phyloP scores from a whole-genome alignment of 495 filamentous ascomycete genomes.

The Pseudotulostoma volvatum region DNA sequence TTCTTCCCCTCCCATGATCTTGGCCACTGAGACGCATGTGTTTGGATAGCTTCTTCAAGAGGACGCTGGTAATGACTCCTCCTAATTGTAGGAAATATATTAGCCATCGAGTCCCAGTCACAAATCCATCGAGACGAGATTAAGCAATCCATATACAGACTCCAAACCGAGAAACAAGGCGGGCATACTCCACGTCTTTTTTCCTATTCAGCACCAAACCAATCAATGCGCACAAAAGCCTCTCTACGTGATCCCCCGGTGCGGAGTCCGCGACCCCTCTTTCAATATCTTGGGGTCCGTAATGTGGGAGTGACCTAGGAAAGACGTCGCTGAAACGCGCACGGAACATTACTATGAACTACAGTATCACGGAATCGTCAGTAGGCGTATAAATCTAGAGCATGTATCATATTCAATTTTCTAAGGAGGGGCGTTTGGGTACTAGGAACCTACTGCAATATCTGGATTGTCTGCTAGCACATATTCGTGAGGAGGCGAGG shows the following conservation, averaged over 20 bases:
- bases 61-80: constrained; percentile 80
- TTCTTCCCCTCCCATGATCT: constrained; percentile 72
- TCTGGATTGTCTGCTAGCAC: constrained; percentile 75
- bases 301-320: constrained; percentile 67
- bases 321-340: constrained; percentile 82
- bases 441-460: constrained; percentile 55
- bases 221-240: constrained; percentile 75
- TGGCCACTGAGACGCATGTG: constrained; percentile 81
- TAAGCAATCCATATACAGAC: background rate
- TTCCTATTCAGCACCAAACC: constrained; percentile 85
- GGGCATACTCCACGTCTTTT: constrained; percentile 88
- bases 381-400: constrained; percentile 24
- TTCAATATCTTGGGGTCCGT: constrained; percentile 92
- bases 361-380: constrained; percentile 21
- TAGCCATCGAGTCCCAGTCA: too few relatives aligned
- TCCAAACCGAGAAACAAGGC: constrained; percentile 4
- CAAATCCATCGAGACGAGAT: too few relatives aligned
- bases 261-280: constrained; percentile 57
- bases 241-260: constrained; percentile 73
- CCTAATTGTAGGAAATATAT: constrained; percentile 20
- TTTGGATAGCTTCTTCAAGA: constrained; percentile 78
- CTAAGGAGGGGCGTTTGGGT: too few relatives aligned
- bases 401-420: too few relatives aligned
- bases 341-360: constrained; percentile 98
- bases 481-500: constrained; percentile 79